Evolutionary conservation across 345 rosid species (phyloP).

Genomic region (Eucalyptus cloeziana): DNA sequence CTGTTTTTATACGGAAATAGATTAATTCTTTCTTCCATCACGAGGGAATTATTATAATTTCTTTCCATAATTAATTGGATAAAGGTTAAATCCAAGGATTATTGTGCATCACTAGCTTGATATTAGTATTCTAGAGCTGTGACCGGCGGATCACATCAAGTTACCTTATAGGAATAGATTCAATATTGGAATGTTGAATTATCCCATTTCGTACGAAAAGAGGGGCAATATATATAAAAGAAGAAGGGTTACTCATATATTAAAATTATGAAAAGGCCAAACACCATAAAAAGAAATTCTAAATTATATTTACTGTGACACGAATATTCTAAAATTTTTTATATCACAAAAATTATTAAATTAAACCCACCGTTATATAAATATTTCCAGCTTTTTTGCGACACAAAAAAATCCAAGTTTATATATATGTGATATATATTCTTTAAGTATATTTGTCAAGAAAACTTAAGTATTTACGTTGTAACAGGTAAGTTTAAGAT

Average conservation of each 20-base stretch:
- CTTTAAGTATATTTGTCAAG: too few relatives aligned
- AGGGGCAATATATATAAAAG: background rate
- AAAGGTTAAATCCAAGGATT: background rate
- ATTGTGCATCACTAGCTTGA: background rate
- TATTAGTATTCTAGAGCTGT: background rate
- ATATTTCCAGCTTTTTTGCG: too few relatives aligned
- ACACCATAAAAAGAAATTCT: too few relatives aligned
- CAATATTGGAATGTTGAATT: background rate
- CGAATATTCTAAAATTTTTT: too few relatives aligned
- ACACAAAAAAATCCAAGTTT: too few relatives aligned
- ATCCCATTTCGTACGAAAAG: background rate
- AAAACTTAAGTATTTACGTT: too few relatives aligned
- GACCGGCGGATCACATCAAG: background rate
- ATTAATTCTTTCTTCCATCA: background rate
- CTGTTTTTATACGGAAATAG: background rate
- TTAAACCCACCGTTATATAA: too few relatives aligned
- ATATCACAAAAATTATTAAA: too few relatives aligned
- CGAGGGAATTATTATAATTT: background rate
- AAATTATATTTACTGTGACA: too few relatives aligned
- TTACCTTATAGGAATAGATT: background rate
- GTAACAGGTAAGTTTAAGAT: too few relatives aligned
- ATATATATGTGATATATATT: too few relatives aligned
- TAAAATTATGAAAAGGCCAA: background rate
- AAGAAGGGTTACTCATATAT: background rate
- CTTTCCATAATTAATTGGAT: background rate